Evolutionary conservation across 768 basidiomycete genomes (phyloP), one percentile per base, ranked within the genome.

Genomic region (Boletus sensibilis): DNA sequence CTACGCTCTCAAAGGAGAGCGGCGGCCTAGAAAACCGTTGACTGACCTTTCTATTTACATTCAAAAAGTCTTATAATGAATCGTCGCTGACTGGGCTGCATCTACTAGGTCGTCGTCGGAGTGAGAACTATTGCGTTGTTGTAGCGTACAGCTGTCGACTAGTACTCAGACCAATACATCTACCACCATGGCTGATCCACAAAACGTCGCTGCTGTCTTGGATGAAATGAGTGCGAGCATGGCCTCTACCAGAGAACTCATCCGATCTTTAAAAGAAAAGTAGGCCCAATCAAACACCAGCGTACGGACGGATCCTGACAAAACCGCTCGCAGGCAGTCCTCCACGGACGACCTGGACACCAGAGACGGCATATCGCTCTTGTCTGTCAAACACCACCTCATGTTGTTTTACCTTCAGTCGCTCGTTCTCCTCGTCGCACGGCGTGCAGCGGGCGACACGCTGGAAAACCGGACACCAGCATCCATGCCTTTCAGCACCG

Each of bases 351-450:
- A 77, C 31, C 52, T 83, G 33, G 79, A 88, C 58, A 82, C 79
- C 12, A 80, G 78, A 64, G 81, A 91, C 31, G 97, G 97, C 38
- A 92, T 99, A 58, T 98, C 97, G 0, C 79, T 99, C 5, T 78
- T 99, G 23, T 90, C 92, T 12, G 74, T 94, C 48, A 95, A 97
- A 74, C 88, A 94, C 62, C 84, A 94, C 52, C 71, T 90, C 21
- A 79, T 97, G 57, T 73, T 98, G 4, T 87, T 87, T 2, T 96
- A 97, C 70, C 76, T 97, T 11, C 93, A 94, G 55, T 87, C 92
- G 14, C 78, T 97, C 38, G 79, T 85, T 33, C 81, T 96, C 41
- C 72, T 96, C 48, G 77, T 83, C 29, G 78, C 88, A n/a, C 85
- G 86, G 20, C 85, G 88, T 27, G 78, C 82, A 1, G 70, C 86